These are phyloP conservation scores for Exophiala aquamarina DNA, from an alignment of 2,329 filamentous ascomycete species.

Conservation along the genomic window DNA sequence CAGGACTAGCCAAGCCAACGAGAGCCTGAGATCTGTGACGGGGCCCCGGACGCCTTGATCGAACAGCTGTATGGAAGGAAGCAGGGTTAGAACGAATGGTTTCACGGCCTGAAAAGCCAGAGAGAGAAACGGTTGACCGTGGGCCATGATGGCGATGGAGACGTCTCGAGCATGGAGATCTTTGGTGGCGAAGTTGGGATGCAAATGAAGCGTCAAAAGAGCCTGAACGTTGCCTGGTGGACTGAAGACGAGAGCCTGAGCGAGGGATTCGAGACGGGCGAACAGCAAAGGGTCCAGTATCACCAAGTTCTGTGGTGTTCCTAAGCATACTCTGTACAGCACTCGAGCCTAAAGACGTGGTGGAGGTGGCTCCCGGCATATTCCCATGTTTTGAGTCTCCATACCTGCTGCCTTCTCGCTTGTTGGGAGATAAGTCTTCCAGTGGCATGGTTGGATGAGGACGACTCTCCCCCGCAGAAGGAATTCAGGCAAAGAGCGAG, in stretches of 20 bases:
- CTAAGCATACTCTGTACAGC: conserved; percentile 65
- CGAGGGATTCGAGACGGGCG: conserved; percentile 41
- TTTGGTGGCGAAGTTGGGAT: conserved; percentile 15
- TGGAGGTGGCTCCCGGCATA: conserved; percentile 4
- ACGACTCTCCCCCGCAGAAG: too few species aligned
- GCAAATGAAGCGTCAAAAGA: conserved; percentile 24
- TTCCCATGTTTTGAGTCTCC: conserved; percentile 9
- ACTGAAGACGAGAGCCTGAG: conserved; percentile 30
- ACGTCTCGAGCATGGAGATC: conserved; percentile 10
- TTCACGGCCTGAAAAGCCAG: conserved; percentile 22
- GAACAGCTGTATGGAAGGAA: conserved; percentile 15
- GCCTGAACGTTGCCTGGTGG: conserved; percentile 19
- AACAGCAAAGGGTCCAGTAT: conserved; percentile 62
- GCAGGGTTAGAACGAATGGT: conserved; percentile 18
- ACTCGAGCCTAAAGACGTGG: conserved; percentile 39
- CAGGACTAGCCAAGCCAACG: conserved; percentile 6
- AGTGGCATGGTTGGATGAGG: conserved; percentile 24
- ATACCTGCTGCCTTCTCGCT: conserved; percentile 12
- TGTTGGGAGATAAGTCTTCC: conserved; percentile 23
- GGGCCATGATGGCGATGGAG: conserved; percentile 19
- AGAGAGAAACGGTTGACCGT: conserved; percentile 19
- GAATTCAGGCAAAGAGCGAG: too few species aligned
- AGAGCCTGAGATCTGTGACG: conserved; percentile 10
- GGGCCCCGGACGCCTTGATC: conserved; percentile 20
- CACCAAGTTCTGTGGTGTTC: conserved; percentile 66